A percentile compares a stretch with the other conserved stretches of the same genome.
Conservation (phyloP, 164 flowering plant genomes). For the Amborella trichopoda region DNA sequence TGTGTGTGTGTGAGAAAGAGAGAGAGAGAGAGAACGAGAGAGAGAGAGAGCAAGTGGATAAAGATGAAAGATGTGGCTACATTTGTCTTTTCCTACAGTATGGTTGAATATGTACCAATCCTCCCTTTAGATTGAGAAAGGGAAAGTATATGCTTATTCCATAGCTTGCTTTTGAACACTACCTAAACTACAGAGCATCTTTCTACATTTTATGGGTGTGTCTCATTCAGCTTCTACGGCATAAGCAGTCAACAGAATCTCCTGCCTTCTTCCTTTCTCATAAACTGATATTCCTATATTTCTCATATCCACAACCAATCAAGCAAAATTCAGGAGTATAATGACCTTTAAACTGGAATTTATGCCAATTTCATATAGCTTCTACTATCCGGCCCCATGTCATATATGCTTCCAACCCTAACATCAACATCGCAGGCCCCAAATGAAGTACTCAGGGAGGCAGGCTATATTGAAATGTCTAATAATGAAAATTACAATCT, state of each 20-base stretch:
- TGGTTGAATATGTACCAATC: conserved; percentile 78
- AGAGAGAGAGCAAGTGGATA: no score
- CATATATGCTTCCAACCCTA: conserved; percentile 4
- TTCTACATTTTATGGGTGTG: conserved; percentile 17
- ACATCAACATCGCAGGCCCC: neutral
- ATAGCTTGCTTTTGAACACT: conserved; percentile 44
- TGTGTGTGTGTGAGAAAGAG: no score
- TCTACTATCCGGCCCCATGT: conserved; percentile 1
- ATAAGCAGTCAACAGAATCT: conserved; percentile 67
- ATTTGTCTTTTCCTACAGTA: no score
- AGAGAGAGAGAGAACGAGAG: no score
- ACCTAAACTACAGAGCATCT: conserved; percentile 40
- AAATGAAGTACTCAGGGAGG: no score
- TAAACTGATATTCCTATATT: conserved; percentile 6
- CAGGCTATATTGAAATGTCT: no score
- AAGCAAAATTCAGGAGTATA: neutral
- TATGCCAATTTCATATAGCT: conserved; percentile 3
- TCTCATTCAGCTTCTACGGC: conserved; percentile 34
- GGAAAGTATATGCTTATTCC: conserved; percentile 54
- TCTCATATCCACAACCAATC: conserved; percentile 11
- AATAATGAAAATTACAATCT: no score
- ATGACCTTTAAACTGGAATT: conserved; percentile 5
- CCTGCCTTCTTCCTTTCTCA: conserved; percentile 11
- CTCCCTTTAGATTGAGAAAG: conserved; percentile 57
- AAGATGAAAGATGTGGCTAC: no score